A percentile compares a stretch with the other conserved stretches of the same genome.
These are phyloP conservation scores for Epichloe aotearoae DNA, from an alignment of 2,329 filamentous ascomycete species.

Conservation along the genomic window DNA sequence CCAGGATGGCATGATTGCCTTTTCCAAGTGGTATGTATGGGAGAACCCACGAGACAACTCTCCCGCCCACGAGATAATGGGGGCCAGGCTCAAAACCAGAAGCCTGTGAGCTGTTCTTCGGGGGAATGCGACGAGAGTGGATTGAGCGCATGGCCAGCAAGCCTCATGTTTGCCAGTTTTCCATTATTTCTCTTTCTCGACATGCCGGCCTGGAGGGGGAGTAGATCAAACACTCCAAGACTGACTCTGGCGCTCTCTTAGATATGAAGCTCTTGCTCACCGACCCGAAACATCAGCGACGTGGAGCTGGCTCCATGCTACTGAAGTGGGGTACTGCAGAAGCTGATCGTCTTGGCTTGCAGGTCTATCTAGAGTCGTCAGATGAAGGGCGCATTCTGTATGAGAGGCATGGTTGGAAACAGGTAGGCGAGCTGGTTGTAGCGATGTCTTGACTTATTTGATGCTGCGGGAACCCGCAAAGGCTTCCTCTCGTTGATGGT, in stretches of 20 bases:
- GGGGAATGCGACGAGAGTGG: slow-evolving; percentile 17
- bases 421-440: slow-evolving; percentile 13
- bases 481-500: not conserved
- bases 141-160: slow-evolving; percentile 18
- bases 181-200: not conserved
- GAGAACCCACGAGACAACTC: slow-evolving; percentile 10
- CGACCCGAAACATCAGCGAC: slow-evolving; percentile 22
- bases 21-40: slow-evolving; percentile 23
- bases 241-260: slow-evolving; percentile 4
- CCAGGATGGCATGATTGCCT: slow-evolving; percentile 19
- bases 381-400: slow-evolving; percentile 20
- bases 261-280: slow-evolving; percentile 26
- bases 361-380: slow-evolving; percentile 24
- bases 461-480: slow-evolving; percentile 13
- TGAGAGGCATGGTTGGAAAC: slow-evolving; percentile 19
- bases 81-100: slow-evolving; percentile 20
- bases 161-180: slow-evolving; percentile 22
- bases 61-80: slow-evolving; percentile 13
- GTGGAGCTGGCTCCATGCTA: slow-evolving; percentile 22
- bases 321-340: slow-evolving; percentile 22
- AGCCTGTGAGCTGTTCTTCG: slow-evolving; percentile 20
- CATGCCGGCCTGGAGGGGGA: too few species aligned
- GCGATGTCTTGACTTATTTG: slow-evolving; percentile 8
- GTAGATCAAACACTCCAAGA: too few species aligned
- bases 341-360: slow-evolving; percentile 23